phyloP scores from a whole-genome alignment of 805 yeast genomes.

The Candida maris region DNA sequence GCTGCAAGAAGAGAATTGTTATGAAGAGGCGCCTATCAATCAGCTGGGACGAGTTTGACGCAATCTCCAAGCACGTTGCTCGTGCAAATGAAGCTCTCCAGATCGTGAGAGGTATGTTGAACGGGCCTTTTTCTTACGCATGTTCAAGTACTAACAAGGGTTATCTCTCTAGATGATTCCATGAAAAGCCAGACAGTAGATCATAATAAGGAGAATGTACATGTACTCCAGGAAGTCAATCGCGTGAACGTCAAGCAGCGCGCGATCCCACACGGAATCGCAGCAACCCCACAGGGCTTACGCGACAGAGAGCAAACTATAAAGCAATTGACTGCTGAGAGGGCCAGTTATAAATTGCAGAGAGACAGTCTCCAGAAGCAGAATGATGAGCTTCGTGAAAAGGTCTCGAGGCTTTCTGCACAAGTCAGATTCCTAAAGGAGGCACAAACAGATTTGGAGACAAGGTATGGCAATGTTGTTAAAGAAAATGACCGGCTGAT shows the following conservation, averaged over 20 bases:
- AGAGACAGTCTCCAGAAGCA: conserved; percentile 5
- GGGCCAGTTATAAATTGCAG: conserved; percentile 1
- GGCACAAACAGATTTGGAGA: conserved; percentile 1
- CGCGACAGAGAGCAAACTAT: conserved; percentile 1
- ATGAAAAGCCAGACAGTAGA: too few species aligned
- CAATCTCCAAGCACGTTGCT: background rate
- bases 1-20: too few species aligned
- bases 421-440: conserved; percentile 6
- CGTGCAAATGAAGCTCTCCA: conserved; percentile 1
- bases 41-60: conserved; percentile 1
- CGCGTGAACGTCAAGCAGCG: too few species aligned
- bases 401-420: background rate
- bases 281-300: too few species aligned
- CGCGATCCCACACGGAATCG: too few species aligned
- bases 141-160: too few species aligned
- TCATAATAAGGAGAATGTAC: conserved; percentile 1
- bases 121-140: too few species aligned
- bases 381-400: conserved; percentile 4
- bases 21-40: background rate
- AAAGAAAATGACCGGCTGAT: background rate
- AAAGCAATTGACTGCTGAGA: conserved; percentile 1
- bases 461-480: too few species aligned
- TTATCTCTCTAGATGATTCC: too few species aligned
- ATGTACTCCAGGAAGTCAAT: too few species aligned
- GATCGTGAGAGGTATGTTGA: conserved; percentile 3